Conservation (phyloP, 305 asterid genomes). For the Withania somnifera region DNA sequence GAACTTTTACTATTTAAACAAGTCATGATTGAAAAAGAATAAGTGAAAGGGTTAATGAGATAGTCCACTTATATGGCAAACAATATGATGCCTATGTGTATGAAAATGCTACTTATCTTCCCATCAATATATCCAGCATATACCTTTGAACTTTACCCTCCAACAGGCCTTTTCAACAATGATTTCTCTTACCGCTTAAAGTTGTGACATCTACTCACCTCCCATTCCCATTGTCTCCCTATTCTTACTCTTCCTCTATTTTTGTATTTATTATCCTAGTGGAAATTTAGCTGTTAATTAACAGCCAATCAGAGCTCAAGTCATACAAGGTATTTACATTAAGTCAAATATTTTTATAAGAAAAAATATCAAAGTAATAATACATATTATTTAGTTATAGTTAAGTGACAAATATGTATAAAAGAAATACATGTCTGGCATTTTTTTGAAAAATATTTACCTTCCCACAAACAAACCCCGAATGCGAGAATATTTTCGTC, state of each 20-base stretch:
- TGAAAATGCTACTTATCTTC: constrained; percentile 68
- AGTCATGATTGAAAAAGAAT: constrained; percentile 11
- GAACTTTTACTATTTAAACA: background rate
- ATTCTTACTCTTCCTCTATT: constrained; percentile 1
- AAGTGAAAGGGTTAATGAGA: constrained; percentile 8
- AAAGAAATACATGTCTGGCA: background rate
- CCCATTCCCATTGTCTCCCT: constrained; percentile 19
- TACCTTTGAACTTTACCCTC: constrained; percentile 12
- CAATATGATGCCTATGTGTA: constrained; percentile 46
- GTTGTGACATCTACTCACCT: constrained; percentile 41
- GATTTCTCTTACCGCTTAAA: constrained; percentile 68
- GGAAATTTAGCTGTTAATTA: background rate
- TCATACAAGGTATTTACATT: background rate
- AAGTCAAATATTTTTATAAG: background rate
- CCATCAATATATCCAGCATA: constrained; percentile 39
- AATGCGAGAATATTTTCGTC: no score
- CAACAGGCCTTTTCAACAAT: constrained; percentile 34
- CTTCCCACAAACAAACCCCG: no score
- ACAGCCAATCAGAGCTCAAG: background rate
- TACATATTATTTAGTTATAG: background rate
- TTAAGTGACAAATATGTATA: background rate
- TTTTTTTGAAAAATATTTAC: background rate
- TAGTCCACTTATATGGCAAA: constrained; percentile 70
- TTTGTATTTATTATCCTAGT: background rate
- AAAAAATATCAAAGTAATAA: background rate